Evolutionary conservation across 495 filamentous ascomycete species (phyloP).

Genomic region (Lasiosphaeris hirsuta): DNA sequence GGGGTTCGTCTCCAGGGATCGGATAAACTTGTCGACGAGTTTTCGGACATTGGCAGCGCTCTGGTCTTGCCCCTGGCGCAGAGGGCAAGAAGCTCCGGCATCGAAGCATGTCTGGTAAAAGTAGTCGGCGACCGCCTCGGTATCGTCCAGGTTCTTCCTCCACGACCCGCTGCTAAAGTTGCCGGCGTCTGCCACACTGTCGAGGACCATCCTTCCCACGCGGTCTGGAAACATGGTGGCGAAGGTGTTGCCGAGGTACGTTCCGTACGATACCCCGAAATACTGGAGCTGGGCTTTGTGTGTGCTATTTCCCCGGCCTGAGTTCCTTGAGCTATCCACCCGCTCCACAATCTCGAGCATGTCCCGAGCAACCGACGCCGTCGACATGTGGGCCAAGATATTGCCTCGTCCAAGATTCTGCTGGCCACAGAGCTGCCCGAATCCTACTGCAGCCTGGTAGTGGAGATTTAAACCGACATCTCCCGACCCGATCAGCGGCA

Average conservation of each 20-base stretch:
- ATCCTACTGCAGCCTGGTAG: neutral
- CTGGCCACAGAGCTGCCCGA: constrained; percentile 7
- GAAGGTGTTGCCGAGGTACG: constrained; percentile 52
- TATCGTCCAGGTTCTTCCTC: constrained; percentile 44
- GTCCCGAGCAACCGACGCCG: constrained; percentile 35
- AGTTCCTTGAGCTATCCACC: neutral
- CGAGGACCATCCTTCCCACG: constrained; percentile 38
- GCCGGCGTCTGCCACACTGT: constrained; percentile 35
- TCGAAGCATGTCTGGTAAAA: constrained; percentile 49
- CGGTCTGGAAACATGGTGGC: constrained; percentile 43
- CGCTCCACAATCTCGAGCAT: constrained; percentile 43
- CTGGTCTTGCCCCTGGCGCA: constrained; percentile 47
- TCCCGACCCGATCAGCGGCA: neutral
- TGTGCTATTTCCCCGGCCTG: too few relatives aligned
- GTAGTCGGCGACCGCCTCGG: constrained; percentile 45
- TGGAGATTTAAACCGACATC: neutral
- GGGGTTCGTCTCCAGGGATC: constrained; percentile 16
- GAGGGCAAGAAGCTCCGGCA: constrained; percentile 39
- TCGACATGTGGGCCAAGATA: constrained; percentile 17
- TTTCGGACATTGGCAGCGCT: constrained; percentile 48
- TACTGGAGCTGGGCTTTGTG: constrained; percentile 28
- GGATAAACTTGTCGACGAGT: constrained; percentile 36
- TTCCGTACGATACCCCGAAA: constrained; percentile 63
- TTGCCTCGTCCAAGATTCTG: neutral
- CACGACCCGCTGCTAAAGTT: constrained; percentile 32